Conservation (phyloP, 2,329 filamentous ascomycete genomes). For the Sclerotinia spermophila region DNA sequence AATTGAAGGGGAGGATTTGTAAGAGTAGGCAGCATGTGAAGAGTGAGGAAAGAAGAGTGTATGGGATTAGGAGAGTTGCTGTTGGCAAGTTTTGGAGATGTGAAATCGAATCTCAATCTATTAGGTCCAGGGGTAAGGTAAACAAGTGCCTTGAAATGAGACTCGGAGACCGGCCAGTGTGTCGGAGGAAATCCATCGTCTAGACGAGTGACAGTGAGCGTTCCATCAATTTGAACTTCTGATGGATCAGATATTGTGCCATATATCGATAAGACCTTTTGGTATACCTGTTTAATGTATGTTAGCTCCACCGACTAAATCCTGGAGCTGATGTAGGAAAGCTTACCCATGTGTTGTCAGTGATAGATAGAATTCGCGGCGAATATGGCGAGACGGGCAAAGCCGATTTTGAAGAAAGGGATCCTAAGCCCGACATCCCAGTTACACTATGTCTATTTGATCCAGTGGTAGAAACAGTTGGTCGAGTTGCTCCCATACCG, state of each 20-base stretch:
- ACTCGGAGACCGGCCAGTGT: slow-evolving; percentile 82
- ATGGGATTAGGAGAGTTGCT: slow-evolving; percentile 62
- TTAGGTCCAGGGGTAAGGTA: slow-evolving; percentile 92
- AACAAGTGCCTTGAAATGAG: slow-evolving; percentile 86
- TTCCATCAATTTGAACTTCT: slow-evolving; percentile 70
- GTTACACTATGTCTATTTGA: slow-evolving; percentile 60
- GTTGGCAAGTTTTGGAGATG: slow-evolving; percentile 73
- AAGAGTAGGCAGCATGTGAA: slow-evolving; percentile 81
- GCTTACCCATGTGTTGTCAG: slow-evolving; percentile 77
- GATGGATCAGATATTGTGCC: slow-evolving; percentile 75
- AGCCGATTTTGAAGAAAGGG: slow-evolving; percentile 51
- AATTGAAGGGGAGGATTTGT: slow-evolving; percentile 82
- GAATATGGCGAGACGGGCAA: slow-evolving; percentile 73
- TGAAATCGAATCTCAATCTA: slow-evolving; percentile 81
- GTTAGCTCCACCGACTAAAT: slow-evolving; percentile 3
- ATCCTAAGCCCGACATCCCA: slow-evolving; percentile 59
- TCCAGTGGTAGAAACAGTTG: slow-evolving; percentile 39
- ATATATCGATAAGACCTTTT: slow-evolving; percentile 80
- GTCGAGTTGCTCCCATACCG: slow-evolving; percentile 49
- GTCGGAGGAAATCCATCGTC: slow-evolving; percentile 82
- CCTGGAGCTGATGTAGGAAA: neutral
- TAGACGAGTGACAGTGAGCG: slow-evolving; percentile 71
- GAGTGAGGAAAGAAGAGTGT: slow-evolving; percentile 74
- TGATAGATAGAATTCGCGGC: slow-evolving; percentile 73
- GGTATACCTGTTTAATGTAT: slow-evolving; percentile 64